These are phyloP conservation scores for Penstemon davidsonii DNA, from an alignment of 257 asterid genomes.

Conservation along the genomic window DNA sequence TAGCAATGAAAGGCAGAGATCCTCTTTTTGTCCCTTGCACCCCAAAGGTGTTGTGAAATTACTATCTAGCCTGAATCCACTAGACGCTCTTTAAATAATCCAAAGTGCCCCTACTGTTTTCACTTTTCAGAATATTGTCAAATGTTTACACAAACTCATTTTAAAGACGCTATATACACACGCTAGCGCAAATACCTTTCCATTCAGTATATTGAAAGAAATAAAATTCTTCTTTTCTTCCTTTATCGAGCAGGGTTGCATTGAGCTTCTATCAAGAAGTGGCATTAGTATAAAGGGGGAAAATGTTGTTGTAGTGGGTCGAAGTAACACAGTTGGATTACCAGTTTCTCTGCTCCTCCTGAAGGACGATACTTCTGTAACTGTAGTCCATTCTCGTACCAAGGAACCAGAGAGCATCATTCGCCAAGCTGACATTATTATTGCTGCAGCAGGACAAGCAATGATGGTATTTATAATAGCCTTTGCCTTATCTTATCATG, in stretches of 20 bases:
- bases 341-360: constrained; percentile 88
- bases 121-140: too few relatives aligned
- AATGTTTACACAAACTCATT: too few relatives aligned
- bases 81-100: too few relatives aligned
- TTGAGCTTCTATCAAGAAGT: constrained; percentile 80
- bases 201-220: too few relatives aligned
- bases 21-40: constrained; percentile 90
- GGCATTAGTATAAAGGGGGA: constrained; percentile 77
- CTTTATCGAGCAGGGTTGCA: constrained; percentile 60
- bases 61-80: too few relatives aligned
- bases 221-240: too few relatives aligned
- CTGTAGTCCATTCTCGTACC: constrained; percentile 81
- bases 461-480: constrained; percentile 57
- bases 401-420: constrained; percentile 75
- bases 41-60: constrained; percentile 52
- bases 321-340: constrained; percentile 90
- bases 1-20: constrained; percentile 95
- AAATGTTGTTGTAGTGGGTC: constrained; percentile 91
- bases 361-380: constrained; percentile 89
- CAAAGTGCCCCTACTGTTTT: too few relatives aligned
- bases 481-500: too few relatives aligned
- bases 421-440: constrained; percentile 82
- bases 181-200: too few relatives aligned
- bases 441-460: constrained; percentile 96
- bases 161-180: too few relatives aligned